These are phyloP conservation scores for Collybia mongolica DNA, from an alignment of 768 basidiomycete species.

Conservation along the genomic window DNA sequence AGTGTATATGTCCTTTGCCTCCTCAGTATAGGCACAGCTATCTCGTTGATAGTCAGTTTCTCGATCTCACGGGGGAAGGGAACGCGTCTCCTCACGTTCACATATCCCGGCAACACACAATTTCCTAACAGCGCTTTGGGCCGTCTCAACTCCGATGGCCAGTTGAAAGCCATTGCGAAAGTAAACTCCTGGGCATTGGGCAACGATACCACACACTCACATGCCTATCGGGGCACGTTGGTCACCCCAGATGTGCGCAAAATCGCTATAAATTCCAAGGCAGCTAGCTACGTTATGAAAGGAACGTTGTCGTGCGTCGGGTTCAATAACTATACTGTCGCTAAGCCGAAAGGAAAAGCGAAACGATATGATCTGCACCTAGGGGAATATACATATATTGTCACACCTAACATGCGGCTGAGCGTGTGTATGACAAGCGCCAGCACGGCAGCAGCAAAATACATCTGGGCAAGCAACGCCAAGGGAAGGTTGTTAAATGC, in stretches of 20 bases:
- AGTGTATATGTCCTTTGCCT: conserved; percentile 7
- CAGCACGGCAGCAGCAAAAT: too few species aligned
- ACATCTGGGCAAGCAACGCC: too few species aligned
- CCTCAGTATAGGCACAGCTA: conserved; percentile 4
- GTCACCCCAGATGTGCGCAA: conserved; percentile 12
- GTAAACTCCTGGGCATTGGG: conserved; percentile 12
- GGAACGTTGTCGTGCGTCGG: neutral
- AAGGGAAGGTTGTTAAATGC: neutral
- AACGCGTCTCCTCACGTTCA: conserved; percentile 1
- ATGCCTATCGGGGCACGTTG: conserved; percentile 7
- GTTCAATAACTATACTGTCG: neutral
- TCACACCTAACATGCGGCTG: neutral
- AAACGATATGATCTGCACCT: neutral
- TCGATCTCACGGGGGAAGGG: conserved; percentile 7
- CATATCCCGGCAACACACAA: conserved; percentile 2
- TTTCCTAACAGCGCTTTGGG: conserved; percentile 9
- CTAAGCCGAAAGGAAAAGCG: neutral
- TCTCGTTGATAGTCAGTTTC: conserved; percentile 9
- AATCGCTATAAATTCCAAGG: neutral
- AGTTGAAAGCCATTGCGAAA: conserved; percentile 12
- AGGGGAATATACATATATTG: neutral
- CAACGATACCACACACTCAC: conserved; percentile 6
- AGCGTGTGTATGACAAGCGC: neutral
- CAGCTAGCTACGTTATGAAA: neutral
- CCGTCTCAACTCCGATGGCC: conserved; percentile 10